phyloP scores from a whole-genome alignment of 2,329 filamentous ascomycete genomes.

The Aspergillus chevalieri region DNA sequence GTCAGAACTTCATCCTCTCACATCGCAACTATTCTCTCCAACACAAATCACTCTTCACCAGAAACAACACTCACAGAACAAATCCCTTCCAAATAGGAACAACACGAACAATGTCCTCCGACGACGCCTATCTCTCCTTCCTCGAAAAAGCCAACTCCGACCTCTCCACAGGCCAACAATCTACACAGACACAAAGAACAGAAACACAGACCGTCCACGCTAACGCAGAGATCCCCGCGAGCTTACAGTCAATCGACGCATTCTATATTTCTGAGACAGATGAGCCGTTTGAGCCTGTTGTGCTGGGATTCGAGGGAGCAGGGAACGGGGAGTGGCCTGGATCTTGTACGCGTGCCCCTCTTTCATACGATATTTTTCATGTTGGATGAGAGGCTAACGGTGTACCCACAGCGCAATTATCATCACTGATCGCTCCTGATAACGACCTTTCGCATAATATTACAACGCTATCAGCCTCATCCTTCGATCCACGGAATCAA shows the following conservation, averaged over 20 bases:
- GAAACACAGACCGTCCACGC: slow-evolving; percentile 36
- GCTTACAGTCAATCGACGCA: slow-evolving; percentile 51
- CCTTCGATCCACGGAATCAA: slow-evolving; percentile 67
- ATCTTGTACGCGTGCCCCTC: slow-evolving; percentile 20
- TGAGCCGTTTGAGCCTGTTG: slow-evolving; percentile 75
- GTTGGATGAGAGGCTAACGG: neutral
- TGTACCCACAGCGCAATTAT: slow-evolving; percentile 59
- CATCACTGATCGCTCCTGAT: slow-evolving; percentile 51
- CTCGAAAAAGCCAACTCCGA: slow-evolving; percentile 81
- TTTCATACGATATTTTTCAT: neutral
- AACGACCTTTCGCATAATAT: slow-evolving; percentile 36
- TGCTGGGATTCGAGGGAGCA: slow-evolving; percentile 51
- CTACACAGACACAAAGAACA: slow-evolving; percentile 16
- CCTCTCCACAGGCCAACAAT: slow-evolving; percentile 28
- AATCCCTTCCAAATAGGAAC: slow-evolving; percentile 10
- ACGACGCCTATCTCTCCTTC: slow-evolving; percentile 79
- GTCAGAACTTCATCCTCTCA: neutral
- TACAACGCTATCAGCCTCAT: slow-evolving; percentile 58
- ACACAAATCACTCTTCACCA: neutral
- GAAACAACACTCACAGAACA: neutral
- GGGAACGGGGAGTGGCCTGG: slow-evolving; percentile 28
- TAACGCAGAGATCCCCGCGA: slow-evolving; percentile 55
- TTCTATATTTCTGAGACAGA: slow-evolving; percentile 78
- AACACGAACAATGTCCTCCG: slow-evolving; percentile 46
- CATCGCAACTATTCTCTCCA: slow-evolving; percentile 4